Base-by-base conservation (phyloP, 805 yeast genomes). In the Candida ortonii region DNA sequence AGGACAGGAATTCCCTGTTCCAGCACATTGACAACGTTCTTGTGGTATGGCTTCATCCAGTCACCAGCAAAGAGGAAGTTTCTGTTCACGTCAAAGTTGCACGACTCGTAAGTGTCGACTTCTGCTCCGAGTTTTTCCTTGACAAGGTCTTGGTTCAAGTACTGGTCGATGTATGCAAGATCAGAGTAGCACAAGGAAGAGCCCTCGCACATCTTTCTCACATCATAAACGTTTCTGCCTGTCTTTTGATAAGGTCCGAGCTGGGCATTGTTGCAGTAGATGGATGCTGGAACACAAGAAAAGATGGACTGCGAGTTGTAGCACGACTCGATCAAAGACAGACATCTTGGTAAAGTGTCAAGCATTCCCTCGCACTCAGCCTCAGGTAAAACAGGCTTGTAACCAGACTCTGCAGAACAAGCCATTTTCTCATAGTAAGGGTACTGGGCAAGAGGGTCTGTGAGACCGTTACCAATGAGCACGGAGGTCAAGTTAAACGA, bases 371-470 rank as follows among this genome's bases (percentile, higher is more conserved):
- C 71, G 65, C 96, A 86, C 43, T 76, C 77, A 34, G 73, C 78
- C n/a, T 78, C 79, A 12, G 73, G 65, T 44, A 87, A 67, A 3
- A 87, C 87, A 12, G 89, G 67, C 13, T 80, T 80, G 52, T 78
- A 78, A 5, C 96, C 96, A 9, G 55, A 54, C 46, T 96, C 95
- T 47, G 72, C 58, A 34, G 95, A 93, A 62, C 97, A 90, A 4
- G 95, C 95, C 97, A 90, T 89, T 45, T 94, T 95, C 59, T 82
- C 77, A 56, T 86, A 88, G 60, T 79, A 78, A 39, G 73, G 73
- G 53, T 82, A 80, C 68, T 88, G 96, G 28, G 74, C 71, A 39
- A 82, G 66, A 3, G 95, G 83, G 59, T 87, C 95, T 22, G 95
- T 86, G 48, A 89, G 75, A 34, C 97, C 97, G 58, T 89, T 89